These are phyloP conservation scores for Conidiobolus incongruus DNA, from an alignment of 371 early-diverging fungal species.

Conservation along the genomic window DNA sequence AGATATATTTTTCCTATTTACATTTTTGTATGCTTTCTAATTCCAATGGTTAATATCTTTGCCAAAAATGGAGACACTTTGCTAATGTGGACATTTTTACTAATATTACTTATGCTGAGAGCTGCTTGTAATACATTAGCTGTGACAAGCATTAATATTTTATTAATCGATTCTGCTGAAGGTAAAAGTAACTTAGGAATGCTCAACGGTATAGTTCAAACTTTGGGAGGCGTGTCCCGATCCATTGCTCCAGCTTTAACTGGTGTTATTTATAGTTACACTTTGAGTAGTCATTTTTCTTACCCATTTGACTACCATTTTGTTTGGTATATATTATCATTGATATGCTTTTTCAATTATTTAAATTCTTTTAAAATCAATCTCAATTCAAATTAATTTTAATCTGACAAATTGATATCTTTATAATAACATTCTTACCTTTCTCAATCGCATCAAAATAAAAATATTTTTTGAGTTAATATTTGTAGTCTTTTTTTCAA, in stretches of 20 bases:
- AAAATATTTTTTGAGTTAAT: too few species aligned
- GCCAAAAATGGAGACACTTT: constrained; percentile 4
- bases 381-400: too few species aligned
- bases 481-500: too few species aligned
- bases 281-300: background rate
- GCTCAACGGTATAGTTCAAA: constrained; percentile 46
- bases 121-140: constrained; percentile 22
- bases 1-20: constrained; percentile 16
- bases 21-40: constrained; percentile 18
- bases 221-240: constrained; percentile 30
- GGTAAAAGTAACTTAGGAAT: constrained; percentile 13
- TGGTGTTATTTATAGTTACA: constrained; percentile 13
- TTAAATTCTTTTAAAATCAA: too few species aligned
- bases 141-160: constrained; percentile 34
- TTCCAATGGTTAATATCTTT: background rate
- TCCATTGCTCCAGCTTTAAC: constrained; percentile 43
- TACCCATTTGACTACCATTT: background rate
- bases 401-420: too few species aligned
- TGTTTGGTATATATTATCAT: constrained; percentile 2
- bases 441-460: too few species aligned
- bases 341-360: background rate
- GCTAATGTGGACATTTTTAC: constrained; percentile 12
- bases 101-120: constrained; percentile 16
- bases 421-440: too few species aligned
- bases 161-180: constrained; percentile 10